Conservation (phyloP, 2,329 filamentous ascomycete genomes). For the Botrytis byssoidea region DNA sequence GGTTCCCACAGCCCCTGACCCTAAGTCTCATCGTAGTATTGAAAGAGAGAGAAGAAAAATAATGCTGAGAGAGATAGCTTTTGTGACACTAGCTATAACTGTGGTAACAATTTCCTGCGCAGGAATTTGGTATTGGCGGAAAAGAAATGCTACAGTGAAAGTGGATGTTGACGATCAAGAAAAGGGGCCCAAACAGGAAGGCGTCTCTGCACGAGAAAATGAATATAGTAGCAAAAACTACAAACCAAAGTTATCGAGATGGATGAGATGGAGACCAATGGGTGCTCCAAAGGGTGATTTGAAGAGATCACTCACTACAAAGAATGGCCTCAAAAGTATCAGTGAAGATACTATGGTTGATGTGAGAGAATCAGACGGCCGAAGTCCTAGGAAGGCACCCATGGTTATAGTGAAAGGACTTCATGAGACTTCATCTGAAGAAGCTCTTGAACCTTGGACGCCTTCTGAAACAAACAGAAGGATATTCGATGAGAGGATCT, state of each 20-base stretch:
- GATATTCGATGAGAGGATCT: background rate
- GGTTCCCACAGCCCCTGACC: background rate
- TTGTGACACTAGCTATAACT: background rate
- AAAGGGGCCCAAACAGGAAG: background rate
- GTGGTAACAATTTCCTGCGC: background rate
- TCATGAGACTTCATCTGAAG: background rate
- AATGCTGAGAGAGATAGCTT: background rate
- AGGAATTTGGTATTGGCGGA: constrained; percentile 11
- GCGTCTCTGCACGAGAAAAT: background rate
- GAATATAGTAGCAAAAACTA: background rate
- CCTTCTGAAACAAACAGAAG: constrained; percentile 4
- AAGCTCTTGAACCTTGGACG: background rate
- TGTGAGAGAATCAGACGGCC: background rate
- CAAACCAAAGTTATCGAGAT: background rate
- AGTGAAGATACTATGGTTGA: background rate
- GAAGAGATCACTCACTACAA: background rate
- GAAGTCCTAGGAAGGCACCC: background rate
- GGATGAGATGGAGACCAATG: background rate
- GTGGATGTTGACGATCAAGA: background rate
- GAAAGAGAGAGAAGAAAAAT: background rate
- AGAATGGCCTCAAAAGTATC: background rate
- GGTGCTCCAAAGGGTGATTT: background rate
- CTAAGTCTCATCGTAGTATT: background rate
- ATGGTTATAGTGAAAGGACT: background rate
- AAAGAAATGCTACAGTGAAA: background rate